Evolutionary conservation across 2,329 filamentous ascomycete species (phyloP), one percentile per base, ranked within the genome.

Genomic region (Penicillium sp.): DNA sequence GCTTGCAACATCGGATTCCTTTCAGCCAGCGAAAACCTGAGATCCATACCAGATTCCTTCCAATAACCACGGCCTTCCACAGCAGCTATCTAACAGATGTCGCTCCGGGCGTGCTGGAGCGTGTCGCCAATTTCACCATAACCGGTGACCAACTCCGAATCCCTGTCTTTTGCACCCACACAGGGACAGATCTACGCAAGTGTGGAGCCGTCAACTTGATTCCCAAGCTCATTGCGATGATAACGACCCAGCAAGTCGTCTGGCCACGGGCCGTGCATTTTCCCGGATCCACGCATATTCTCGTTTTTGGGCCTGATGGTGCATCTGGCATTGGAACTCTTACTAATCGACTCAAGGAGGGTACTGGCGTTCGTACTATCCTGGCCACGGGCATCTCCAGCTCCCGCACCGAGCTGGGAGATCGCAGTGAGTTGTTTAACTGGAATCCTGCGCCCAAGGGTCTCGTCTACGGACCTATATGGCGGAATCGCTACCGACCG

Each of bases 11-110:
- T 33, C 31, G 62, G n/a, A 51, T 65, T 8, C 64, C 66, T 1
- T 68, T 65, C 45, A 61, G 57, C 17, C 58, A 61, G 22, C 61
- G 70, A 35, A 68, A 64, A 37, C 51, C 60, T 2, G 51, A 44
- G 22, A 48, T 67, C 29, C 53, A 51, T 4, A 50, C 59, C 49
- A 49, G 51, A 1, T 74, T 72, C 39, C 56, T 75, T 3, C 70
- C 71, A 0, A 69, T 74, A 41, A 68, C 63, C 24, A 64, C 67
- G 1, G 68, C 72, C 0, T 74, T 72, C 40, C 72, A 75, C 51
- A 70, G 64, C 15, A 52, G 54, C 4, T 65, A 71, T 41, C 62
- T 74, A 7, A 41, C 39, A 31, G 45, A 33, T 33, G 31, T 33
- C 31, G 31, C 31, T n/a, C 31, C 31, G 15, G 31, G 5, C 15